Evolutionary conservation across 2,329 filamentous ascomycete species (phyloP), one percentile per base, ranked within the genome.

Genomic region (Pestalotiopsis sp.): DNA sequence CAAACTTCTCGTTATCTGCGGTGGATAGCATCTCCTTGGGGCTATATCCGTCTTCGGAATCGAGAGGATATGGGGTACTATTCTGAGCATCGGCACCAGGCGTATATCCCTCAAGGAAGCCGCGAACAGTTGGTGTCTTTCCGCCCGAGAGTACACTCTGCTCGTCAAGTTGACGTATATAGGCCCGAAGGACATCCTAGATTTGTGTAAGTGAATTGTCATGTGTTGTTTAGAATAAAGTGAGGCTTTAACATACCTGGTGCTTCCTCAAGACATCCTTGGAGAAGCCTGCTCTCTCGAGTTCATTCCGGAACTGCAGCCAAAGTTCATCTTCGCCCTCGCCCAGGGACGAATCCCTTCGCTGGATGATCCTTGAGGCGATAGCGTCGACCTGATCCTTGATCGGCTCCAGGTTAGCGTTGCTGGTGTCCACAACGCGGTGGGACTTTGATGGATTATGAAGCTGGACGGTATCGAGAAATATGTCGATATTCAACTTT

Each of bases 341-440:
- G 20, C 75, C 70, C 66, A 82, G 74, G 68, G 79, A 76, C 66
- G 77, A 79, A 70, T 80, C 78, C 59, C 80, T 79, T 65, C 82
- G 81, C 12, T 80, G 80, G 64, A 85, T 86, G 27, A 90, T 80
- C 12, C 83, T 82, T 12, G 81, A 77, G 3, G 89, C 88, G 70
- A 91, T 85, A 38, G 78, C 78, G 72, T 91, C 88, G 39, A 91
- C 85, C 73, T 90, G 88, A 75, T 88, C 85, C 76, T 89, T 86
- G 74, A 91, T 89, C 7, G 76, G 75, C 68, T 90, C 85, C 41
- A 89, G 78, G 27, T 82, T 79, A 20, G 80, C 76, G 58, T 77
- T 80, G 60, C 80, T 79, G n/a, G 79, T 77, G 49, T 81, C 77
- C 63, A 80, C 75, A 70, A 70, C 73, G 72, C 73, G 73, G 68